Conservation (phyloP, 1,284 basidiomycete species). For the Pholiota adiposa region DNA sequence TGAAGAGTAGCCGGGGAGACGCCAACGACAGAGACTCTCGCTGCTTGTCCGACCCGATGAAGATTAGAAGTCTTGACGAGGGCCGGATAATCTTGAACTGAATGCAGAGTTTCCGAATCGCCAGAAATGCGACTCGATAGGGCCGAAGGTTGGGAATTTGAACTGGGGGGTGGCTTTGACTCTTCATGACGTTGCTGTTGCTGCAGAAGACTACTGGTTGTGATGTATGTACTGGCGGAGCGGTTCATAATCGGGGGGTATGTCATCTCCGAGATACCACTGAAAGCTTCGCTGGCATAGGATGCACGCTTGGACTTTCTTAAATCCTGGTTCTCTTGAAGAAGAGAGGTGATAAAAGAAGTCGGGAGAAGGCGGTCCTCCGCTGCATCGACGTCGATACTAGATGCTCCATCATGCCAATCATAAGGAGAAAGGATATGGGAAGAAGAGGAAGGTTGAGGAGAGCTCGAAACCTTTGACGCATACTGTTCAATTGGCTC, state of each 20-base stretch:
- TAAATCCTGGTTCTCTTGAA: slow-evolving; percentile 45
- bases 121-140: slow-evolving; percentile 23
- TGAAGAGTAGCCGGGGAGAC: slow-evolving; percentile 34
- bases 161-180: slow-evolving; percentile 37
- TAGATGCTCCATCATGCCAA: slow-evolving; percentile 67
- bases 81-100: slow-evolving; percentile 26
- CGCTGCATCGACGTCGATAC: slow-evolving; percentile 55
- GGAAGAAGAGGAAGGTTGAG: slow-evolving; percentile 23
- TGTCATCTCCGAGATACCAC: slow-evolving; percentile 55
- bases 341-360: slow-evolving; percentile 62
- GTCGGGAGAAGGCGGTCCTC: slow-evolving; percentile 63
- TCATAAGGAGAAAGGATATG: slow-evolving; percentile 45
- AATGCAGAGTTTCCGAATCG: slow-evolving; percentile 30
- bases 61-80: slow-evolving; percentile 33
- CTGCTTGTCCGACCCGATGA: slow-evolving; percentile 19
- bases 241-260: slow-evolving; percentile 43
- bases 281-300: slow-evolving; percentile 43
- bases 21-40: slow-evolving; percentile 33
- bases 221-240: slow-evolving; percentile 6
- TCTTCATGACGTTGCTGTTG: slow-evolving; percentile 30
- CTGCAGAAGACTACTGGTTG: slow-evolving; percentile 9
- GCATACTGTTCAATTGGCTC: not conserved
- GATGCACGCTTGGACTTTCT: slow-evolving; percentile 33
- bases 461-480: slow-evolving; percentile 7
- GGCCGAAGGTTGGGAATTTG: slow-evolving; percentile 30